Evolutionary conservation across 108 stramenopile species (phyloP).

Genomic region (Stephanodiscus minutulus): DNA sequence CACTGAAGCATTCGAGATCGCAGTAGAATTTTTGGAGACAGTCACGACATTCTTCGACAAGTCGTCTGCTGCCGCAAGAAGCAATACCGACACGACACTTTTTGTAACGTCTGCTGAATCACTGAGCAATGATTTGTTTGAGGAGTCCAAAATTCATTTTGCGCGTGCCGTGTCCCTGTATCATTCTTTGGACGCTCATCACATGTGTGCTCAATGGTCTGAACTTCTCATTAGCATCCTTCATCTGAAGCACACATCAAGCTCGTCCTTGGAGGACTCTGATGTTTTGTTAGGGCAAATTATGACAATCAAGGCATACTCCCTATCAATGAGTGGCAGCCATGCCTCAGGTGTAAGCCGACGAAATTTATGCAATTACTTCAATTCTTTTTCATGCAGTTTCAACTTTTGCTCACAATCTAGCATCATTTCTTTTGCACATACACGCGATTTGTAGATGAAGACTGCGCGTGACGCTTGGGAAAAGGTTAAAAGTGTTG

Average conservation of each 20-base stretch:
- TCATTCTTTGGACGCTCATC: slow-evolving; percentile 23
- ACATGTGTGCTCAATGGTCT: slow-evolving; percentile 30
- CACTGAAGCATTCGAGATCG: slow-evolving; percentile 15
- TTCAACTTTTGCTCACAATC: neutral
- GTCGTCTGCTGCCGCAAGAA: slow-evolving; percentile 4
- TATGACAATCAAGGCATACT: slow-evolving; percentile 31
- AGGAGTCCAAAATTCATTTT: slow-evolving; percentile 27
- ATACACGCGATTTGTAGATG: neutral
- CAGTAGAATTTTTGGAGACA: slow-evolving; percentile 21
- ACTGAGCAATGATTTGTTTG: slow-evolving; percentile 15
- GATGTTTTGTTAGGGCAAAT: slow-evolving; percentile 25
- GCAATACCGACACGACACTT: slow-evolving; percentile 13
- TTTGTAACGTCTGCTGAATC: slow-evolving; percentile 21
- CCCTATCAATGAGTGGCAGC: slow-evolving; percentile 43
- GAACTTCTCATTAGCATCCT: slow-evolving; percentile 26
- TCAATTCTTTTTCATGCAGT: neutral
- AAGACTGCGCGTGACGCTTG: slow-evolving; percentile 39
- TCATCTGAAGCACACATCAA: slow-evolving; percentile 5
- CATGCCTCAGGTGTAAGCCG: slow-evolving; percentile 24
- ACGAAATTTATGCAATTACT: neutral
- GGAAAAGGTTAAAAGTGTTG: slow-evolving; percentile 36
- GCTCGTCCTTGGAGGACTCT: slow-evolving; percentile 1
- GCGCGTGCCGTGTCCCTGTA: slow-evolving; percentile 40
- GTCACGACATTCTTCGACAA: slow-evolving; percentile 21
- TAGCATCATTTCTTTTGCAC: neutral